Conservation (phyloP, 192 early-diverging fungal species). For the Entomortierella parvispora region DNA sequence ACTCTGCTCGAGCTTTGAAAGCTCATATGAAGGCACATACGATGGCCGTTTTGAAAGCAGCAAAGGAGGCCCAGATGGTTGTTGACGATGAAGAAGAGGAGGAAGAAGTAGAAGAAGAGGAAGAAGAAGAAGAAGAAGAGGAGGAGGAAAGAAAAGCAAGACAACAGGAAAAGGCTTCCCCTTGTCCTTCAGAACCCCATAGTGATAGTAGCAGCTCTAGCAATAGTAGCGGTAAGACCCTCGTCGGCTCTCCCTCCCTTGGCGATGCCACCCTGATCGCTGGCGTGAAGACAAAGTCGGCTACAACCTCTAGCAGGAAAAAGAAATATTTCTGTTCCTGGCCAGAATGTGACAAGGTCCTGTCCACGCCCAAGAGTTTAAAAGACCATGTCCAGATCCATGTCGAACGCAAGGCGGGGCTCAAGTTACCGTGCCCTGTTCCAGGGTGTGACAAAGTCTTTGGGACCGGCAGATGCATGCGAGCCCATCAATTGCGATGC, state of each 20-base stretch:
- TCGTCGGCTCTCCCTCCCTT: background rate
- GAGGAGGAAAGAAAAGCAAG: background rate
- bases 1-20: background rate
- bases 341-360: background rate
- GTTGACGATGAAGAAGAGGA: background rate
- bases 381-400: conserved; percentile 14
- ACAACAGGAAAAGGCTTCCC: background rate
- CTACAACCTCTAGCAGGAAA: no score
- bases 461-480: conserved; percentile 4
- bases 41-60: background rate
- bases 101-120: no score
- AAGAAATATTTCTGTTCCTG: background rate
- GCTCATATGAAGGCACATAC: background rate
- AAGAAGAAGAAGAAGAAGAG: background rate
- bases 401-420: conserved; percentile 2
- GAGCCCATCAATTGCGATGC: conserved; percentile 10
- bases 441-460: conserved; percentile 5
- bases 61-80: background rate
- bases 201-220: background rate
- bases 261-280: no score
- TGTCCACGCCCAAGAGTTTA: conserved; percentile 7
- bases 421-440: background rate
- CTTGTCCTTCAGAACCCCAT: background rate
- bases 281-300: no score
- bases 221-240: background rate